phyloP scores from a whole-genome alignment of 2,329 filamentous ascomycete species.

The Aspergillus ochraceoroseus region DNA sequence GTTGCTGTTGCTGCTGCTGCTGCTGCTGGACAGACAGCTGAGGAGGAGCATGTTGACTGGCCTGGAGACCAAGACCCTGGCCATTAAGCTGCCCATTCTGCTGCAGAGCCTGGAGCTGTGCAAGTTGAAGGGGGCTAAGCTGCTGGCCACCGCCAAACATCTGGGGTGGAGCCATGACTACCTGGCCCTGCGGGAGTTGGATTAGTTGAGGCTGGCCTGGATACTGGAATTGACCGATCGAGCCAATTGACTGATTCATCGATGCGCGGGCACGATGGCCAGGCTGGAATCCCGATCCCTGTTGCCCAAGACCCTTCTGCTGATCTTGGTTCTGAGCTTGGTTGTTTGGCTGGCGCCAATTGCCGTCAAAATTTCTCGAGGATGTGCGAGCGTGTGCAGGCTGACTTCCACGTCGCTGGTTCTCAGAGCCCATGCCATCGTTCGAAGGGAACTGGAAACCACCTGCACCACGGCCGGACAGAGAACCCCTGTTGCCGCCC shows the following conservation, averaged over 20 bases:
- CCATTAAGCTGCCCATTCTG: conserved; percentile 81
- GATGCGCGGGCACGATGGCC: conserved; percentile 83
- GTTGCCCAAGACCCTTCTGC: conserved; percentile 61
- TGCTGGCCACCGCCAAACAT: conserved; percentile 79
- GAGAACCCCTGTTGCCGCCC: conserved; percentile 61
- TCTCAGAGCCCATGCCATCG: conserved; percentile 58
- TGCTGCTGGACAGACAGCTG: conserved; percentile 56
- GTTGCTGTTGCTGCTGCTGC: conserved; percentile 77
- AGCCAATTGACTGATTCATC: conserved; percentile 77
- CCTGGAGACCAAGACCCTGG: conserved; percentile 63
- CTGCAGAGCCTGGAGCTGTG: conserved; percentile 87
- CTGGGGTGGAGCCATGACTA: conserved; percentile 71
- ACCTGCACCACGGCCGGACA: conserved; percentile 60
- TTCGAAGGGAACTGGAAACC: conserved; percentile 65
- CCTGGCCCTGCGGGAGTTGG: conserved; percentile 75
- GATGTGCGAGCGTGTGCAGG: conserved; percentile 70
- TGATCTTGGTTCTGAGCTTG: conserved; percentile 46
- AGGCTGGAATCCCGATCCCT: conserved; percentile 75
- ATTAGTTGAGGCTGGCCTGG: conserved; percentile 80
- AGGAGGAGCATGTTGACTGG: conserved; percentile 67
- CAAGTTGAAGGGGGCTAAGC: conserved; percentile 80
- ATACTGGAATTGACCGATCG: conserved; percentile 84
- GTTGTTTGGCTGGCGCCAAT: conserved; percentile 82
- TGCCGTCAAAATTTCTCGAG: conserved; percentile 94
- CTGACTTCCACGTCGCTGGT: conserved; percentile 69